Base-by-base conservation (phyloP, 345 rosid species). In the Acer campestre region DNA sequence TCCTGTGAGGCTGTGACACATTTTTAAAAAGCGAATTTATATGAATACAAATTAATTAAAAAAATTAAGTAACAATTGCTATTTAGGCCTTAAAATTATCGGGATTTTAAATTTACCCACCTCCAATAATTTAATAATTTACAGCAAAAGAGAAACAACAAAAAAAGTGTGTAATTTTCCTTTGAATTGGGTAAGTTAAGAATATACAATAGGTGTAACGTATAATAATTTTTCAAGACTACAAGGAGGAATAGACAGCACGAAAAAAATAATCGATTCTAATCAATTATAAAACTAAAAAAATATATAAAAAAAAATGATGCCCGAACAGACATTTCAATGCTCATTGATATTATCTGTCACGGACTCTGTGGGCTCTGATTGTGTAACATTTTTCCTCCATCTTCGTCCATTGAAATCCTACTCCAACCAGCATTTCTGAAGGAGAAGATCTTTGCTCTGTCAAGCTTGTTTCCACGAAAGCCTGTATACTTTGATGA, bases 401-500 rank as follows among this genome's bases (percentile, higher is more conserved):
- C 86, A 68, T 89, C 88, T 61, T 86, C 92, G 29, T 86, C 89
- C 77, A 82, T 73, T 12, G 93, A 85, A 77, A 82, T 85, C 79
- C 80, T 88, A 81, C 88, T 87, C 97, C 96, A 96, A 70, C 90
- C 86, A 7, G 88, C 83, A 80, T 79, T 90, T 88, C 85, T 89
- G 84, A 94, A 61, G 16, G 95, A 88, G 53, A 94, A 80, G 22
- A 89, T 71, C 86, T 90, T 88, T 0, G 90, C 87, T 56, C 95
- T 80, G 76, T 96, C 97, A 12, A 94, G 73, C 23, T 86, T 84
- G 14, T 81, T 90, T 68, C 95, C 93, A 84, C 98, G 87, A 68
- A 94, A 96, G 46, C 97, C 98, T 55, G 95, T 93, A 90, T 90
- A 35, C 89, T 88, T 96, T 20, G 99, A 94, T 20, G 98, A 96